A percentile compares a stretch with the other conserved stretches of the same genome.
phyloP scores from a whole-genome alignment of 2,329 filamentous ascomycete species.

The Grosmannia penicillata region DNA sequence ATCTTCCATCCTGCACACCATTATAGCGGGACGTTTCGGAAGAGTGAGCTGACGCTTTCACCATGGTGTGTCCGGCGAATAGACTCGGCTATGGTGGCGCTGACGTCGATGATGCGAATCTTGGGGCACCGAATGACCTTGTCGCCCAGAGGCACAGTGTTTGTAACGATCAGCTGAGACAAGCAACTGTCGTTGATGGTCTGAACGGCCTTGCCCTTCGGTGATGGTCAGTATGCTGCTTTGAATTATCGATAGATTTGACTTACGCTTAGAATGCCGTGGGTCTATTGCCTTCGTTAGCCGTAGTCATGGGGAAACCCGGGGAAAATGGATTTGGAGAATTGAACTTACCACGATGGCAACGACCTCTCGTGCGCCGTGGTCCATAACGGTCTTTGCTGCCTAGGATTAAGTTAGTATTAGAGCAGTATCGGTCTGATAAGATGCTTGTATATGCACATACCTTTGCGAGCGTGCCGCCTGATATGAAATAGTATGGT shows the following conservation, averaged over 20 bases:
- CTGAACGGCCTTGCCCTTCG: conserved; percentile 78
- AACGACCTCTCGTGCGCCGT: conserved; percentile 76
- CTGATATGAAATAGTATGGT: neutral
- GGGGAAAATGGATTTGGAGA: neutral
- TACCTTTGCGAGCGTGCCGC: conserved; percentile 42
- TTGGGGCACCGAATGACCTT: conserved; percentile 62
- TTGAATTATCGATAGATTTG: neutral
- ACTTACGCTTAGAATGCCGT: conserved; percentile 11
- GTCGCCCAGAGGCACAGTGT: conserved; percentile 68
- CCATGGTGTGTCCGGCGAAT: conserved; percentile 57
- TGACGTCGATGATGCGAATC: conserved; percentile 84
- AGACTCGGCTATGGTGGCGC: conserved; percentile 61
- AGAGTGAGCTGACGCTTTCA: conserved; percentile 48
- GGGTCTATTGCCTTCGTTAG: conserved; percentile 7
- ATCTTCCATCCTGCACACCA: neutral
- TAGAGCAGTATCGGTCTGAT: too few species aligned
- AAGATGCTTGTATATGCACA: neutral
- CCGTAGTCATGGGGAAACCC: too few species aligned
- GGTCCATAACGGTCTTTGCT: conserved; percentile 72
- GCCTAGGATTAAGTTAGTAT: conserved; percentile 25
- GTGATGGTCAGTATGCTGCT: conserved; percentile 43
- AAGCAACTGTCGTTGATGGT: conserved; percentile 68
- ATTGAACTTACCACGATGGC: conserved; percentile 52
- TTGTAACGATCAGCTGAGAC: conserved; percentile 73
- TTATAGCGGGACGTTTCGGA: conserved; percentile 47